Conservation (phyloP, 129 eudicot genomes). For the Rutidosis leptorrhynchoides region DNA sequence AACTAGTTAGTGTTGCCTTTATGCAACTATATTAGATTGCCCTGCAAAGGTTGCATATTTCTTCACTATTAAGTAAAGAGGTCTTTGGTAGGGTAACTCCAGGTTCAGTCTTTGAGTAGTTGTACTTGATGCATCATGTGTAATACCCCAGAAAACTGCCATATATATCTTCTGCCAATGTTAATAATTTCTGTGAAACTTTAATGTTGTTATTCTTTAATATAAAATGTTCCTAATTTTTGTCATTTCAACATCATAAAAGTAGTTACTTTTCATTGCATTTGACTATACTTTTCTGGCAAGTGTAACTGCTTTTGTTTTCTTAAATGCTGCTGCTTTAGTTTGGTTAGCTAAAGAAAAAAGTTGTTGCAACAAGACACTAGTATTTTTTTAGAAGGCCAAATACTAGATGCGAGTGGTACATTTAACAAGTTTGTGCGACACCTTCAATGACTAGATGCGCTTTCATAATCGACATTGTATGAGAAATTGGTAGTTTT, state of each 20-base stretch:
- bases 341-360: slow-evolving; percentile 29
- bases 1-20: slow-evolving; percentile 18
- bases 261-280: slow-evolving; percentile 3
- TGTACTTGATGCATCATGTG: slow-evolving; percentile 2
- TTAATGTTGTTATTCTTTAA: neutral
- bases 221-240: neutral
- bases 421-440: neutral
- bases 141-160: neutral
- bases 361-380: slow-evolving; percentile 17
- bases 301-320: slow-evolving; percentile 17
- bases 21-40: slow-evolving; percentile 27
- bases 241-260: neutral
- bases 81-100: neutral
- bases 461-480: neutral
- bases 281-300: slow-evolving; percentile 17
- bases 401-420: no score
- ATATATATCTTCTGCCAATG: neutral
- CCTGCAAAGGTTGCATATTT: slow-evolving; percentile 18
- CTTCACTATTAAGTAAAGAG: slow-evolving; percentile 30
- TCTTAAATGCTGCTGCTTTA: slow-evolving; percentile 32
- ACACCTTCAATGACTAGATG: neutral
- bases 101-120: neutral
- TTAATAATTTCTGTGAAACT: neutral
- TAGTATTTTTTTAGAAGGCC: no score
- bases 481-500: neutral